A percentile compares a stretch with the other conserved stretches of the same genome.
Evolutionary conservation across 2,329 filamentous ascomycete species (phyloP).

Genomic region (Botrytis paeoniae): DNA sequence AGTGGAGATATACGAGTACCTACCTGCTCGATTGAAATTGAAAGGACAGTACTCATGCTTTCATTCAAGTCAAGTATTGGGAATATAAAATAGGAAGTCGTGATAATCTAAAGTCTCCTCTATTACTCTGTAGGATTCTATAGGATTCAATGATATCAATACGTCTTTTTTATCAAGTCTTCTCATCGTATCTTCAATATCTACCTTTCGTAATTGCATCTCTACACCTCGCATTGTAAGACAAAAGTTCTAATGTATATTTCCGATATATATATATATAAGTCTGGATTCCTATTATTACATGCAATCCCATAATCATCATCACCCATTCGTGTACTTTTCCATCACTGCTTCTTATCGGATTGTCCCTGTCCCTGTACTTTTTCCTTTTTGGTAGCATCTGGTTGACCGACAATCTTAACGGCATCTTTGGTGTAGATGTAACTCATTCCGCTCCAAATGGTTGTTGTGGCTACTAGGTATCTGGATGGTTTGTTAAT

Average conservation of each 20-base stretch:
- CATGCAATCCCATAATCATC: neutral
- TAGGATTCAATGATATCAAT: neutral
- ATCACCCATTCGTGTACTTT: neutral
- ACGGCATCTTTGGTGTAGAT: conserved; percentile 88
- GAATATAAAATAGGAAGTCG: neutral
- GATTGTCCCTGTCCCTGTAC: neutral
- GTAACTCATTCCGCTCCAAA: conserved; percentile 94
- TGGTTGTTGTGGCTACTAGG: conserved; percentile 80
- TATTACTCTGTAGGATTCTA: neutral
- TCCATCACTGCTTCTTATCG: neutral
- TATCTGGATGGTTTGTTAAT: conserved; percentile 50
- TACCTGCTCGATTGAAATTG: neutral
- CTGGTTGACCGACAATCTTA: conserved; percentile 63
- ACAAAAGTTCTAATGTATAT: neutral
- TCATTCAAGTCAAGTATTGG: neutral
- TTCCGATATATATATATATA: neutral
- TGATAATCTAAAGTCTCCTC: neutral
- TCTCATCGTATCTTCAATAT: neutral
- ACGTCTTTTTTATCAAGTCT: neutral
- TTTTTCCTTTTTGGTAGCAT: conserved; percentile 21
- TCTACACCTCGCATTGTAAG: neutral
- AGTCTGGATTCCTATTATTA: neutral
- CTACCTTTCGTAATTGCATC: neutral
- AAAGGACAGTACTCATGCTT: neutral
- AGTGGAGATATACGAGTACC: neutral